Evolutionary conservation across 371 early-diverging fungal genomes (phyloP).

Genomic region (Apophysomyces elegans): DNA sequence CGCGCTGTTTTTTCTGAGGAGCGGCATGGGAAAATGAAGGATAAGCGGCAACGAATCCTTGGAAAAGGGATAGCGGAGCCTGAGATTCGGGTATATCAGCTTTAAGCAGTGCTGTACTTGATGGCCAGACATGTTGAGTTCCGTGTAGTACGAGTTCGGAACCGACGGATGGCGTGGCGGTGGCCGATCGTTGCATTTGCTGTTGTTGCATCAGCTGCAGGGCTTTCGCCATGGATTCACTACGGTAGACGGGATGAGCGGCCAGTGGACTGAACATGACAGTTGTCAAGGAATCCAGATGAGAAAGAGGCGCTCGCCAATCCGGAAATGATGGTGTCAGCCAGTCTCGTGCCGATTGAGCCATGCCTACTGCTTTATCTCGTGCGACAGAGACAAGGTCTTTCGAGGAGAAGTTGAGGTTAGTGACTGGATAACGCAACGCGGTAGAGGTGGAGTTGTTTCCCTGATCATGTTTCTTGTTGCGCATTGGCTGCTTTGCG

Average conservation of each 20-base stretch:
- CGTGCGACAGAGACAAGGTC: slow-evolving; percentile 30
- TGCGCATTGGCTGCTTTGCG: slow-evolving; percentile 7
- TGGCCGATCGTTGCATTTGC: slow-evolving; percentile 24
- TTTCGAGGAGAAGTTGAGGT: slow-evolving; percentile 15
- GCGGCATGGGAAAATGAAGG: slow-evolving; percentile 43
- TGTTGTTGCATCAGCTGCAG: slow-evolving; percentile 53
- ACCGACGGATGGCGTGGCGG: slow-evolving; percentile 11
- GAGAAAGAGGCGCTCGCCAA: slow-evolving; percentile 38
- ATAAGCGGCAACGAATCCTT: slow-evolving; percentile 66
- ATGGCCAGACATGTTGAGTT: slow-evolving; percentile 39
- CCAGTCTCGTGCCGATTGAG: slow-evolving; percentile 41
- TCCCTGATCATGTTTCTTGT: neutral
- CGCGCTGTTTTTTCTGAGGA: slow-evolving; percentile 31
- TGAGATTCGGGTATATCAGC: slow-evolving; percentile 65
- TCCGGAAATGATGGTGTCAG: slow-evolving; percentile 37
- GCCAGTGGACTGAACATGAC: slow-evolving; percentile 56
- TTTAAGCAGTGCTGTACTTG: slow-evolving; percentile 49
- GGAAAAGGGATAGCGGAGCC: slow-evolving; percentile 60
- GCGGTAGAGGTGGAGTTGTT: neutral
- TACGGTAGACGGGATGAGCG: slow-evolving; percentile 50
- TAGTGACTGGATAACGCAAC: slow-evolving; percentile 3
- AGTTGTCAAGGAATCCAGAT: slow-evolving; percentile 49
- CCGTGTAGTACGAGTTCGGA: slow-evolving; percentile 34
- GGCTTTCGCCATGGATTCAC: slow-evolving; percentile 51
- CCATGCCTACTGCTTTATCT: slow-evolving; percentile 34